Evolutionary conservation across 2,329 filamentous ascomycete species (phyloP).

Genomic region (Phaeomoniella chlamydospora): DNA sequence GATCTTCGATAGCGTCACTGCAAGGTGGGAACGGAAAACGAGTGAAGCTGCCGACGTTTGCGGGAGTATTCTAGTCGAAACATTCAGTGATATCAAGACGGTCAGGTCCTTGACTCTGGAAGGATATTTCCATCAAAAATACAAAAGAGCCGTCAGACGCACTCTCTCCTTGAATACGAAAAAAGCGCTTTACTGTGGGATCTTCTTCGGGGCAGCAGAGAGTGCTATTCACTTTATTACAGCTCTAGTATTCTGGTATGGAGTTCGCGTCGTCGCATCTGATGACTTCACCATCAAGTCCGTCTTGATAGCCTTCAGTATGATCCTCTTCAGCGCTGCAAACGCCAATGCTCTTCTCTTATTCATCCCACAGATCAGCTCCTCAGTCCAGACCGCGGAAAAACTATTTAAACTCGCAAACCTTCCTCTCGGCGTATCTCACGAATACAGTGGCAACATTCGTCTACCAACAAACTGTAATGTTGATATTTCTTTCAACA

Average conservation of each 20-base stretch:
- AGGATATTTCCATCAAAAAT: conserved; percentile 51
- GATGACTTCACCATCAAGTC: conserved; percentile 36
- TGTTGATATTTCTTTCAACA: conserved; percentile 36
- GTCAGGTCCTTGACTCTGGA: conserved; percentile 66
- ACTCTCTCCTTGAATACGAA: conserved; percentile 49
- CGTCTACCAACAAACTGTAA: conserved; percentile 13
- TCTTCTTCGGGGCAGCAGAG: conserved; percentile 66
- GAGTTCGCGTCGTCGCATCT: conserved; percentile 45
- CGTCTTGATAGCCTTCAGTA: conserved; percentile 61
- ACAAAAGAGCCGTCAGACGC: conserved; percentile 33
- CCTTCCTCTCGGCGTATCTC: conserved; percentile 39
- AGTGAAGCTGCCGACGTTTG: conserved; percentile 48
- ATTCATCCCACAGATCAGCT: conserved; percentile 67
- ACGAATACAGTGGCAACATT: conserved; percentile 40
- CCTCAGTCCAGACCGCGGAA: conserved; percentile 56
- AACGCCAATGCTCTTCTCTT: conserved; percentile 56
- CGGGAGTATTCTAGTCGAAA: conserved; percentile 55
- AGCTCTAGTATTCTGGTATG: conserved; percentile 76
- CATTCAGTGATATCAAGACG: conserved; percentile 64
- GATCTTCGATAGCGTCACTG: conserved; percentile 49
- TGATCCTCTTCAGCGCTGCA: conserved; percentile 71
- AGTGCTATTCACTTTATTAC: conserved; percentile 54
- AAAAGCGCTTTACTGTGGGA: conserved; percentile 52
- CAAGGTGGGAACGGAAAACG: conserved; percentile 56
- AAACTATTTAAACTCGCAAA: conserved; percentile 57